Conservation (phyloP, 1,284 basidiomycete species). For the Ceratobasidium sp. region DNA sequence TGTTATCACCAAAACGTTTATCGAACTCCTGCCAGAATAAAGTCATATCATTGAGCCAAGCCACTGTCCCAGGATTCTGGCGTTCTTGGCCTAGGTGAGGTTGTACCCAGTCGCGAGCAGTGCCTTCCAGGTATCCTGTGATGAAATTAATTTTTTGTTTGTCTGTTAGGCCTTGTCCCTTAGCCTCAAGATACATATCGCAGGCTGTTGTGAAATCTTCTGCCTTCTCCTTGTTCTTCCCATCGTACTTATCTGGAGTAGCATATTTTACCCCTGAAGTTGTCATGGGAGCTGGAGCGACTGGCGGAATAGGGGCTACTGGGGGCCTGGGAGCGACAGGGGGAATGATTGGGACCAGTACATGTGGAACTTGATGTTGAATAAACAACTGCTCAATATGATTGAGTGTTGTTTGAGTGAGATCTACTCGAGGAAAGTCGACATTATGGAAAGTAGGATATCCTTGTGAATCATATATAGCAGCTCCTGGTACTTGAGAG, state of each 20-base stretch:
- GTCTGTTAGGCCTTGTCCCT: too few species aligned
- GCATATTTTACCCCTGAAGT: conserved; percentile 1
- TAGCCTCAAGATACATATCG: background rate
- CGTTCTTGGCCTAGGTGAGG: background rate
- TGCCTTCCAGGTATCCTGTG: background rate
- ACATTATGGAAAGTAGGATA: too few species aligned
- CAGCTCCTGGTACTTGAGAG: too few species aligned
- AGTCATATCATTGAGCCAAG: background rate
- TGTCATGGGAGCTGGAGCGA: too few species aligned
- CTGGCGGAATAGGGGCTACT: too few species aligned
- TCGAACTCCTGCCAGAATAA: conserved; percentile 3
- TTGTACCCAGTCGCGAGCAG: background rate
- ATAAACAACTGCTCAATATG: too few species aligned
- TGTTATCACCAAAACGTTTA: background rate
- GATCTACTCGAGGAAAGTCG: too few species aligned
- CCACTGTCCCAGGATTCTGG: background rate
- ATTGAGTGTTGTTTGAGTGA: too few species aligned
- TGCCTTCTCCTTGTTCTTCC: background rate
- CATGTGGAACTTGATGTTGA: too few species aligned
- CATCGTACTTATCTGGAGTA: conserved; percentile 12
- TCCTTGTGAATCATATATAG: too few species aligned
- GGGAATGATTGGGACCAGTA: too few species aligned
- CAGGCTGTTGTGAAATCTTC: background rate
- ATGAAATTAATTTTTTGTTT: conserved; percentile 1
- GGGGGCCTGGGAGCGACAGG: too few species aligned